phyloP scores from a whole-genome alignment of 768 basidiomycete genomes.

The Suillus paluster region DNA sequence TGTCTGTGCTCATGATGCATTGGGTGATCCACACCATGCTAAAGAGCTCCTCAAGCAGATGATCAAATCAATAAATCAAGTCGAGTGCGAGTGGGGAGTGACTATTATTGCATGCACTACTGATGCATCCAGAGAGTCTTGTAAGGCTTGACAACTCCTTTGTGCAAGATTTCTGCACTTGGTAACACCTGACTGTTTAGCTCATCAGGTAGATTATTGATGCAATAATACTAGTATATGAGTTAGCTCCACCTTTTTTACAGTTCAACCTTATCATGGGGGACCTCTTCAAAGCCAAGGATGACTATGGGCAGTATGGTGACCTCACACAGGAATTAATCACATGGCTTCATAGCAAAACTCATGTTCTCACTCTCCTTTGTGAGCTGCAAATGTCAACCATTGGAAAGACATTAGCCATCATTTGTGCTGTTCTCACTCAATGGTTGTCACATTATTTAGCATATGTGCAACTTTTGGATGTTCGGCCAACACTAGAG shows the following conservation, averaged over 20 bases:
- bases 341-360: slow-evolving; percentile 42
- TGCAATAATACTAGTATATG: not conserved
- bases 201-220: slow-evolving; percentile 39
- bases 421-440: slow-evolving; percentile 40
- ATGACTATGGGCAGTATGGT: slow-evolving; percentile 24
- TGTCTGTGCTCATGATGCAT: slow-evolving; percentile 36
- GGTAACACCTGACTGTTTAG: slow-evolving; percentile 39
- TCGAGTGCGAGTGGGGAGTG: slow-evolving; percentile 29
- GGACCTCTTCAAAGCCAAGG: slow-evolving; percentile 38
- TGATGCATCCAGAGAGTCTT: slow-evolving; percentile 41
- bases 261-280: slow-evolving; percentile 46
- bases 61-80: slow-evolving; percentile 14
- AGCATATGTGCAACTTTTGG: slow-evolving; percentile 36
- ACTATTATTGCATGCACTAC: slow-evolving; percentile 31
- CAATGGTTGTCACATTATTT: slow-evolving; percentile 41
- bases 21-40: slow-evolving; percentile 35
- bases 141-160: slow-evolving; percentile 29
- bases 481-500: slow-evolving; percentile 24
- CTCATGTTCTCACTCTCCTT: slow-evolving; percentile 34
- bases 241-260: slow-evolving; percentile 10
- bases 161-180: slow-evolving; percentile 23
- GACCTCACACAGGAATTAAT: slow-evolving; percentile 39
- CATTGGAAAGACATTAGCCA: slow-evolving; percentile 6
- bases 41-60: slow-evolving; percentile 33
- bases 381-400: slow-evolving; percentile 21